Conservation (phyloP, 371 early-diverging fungal genomes). For the Apophysomyces trapeziformis region DNA sequence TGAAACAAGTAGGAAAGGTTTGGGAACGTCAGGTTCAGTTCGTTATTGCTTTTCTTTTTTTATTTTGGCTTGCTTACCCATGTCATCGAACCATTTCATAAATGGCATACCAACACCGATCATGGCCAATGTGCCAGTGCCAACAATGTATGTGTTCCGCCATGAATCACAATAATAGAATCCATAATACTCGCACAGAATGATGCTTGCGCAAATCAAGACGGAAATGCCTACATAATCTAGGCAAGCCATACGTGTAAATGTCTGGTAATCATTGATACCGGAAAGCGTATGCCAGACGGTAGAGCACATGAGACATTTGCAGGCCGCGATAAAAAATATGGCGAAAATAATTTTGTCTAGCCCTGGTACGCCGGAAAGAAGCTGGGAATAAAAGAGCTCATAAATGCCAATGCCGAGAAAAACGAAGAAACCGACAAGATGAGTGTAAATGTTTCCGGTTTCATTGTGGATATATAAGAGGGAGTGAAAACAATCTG, state of each 20-base stretch:
- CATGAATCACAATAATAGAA: constrained; percentile 74
- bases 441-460: constrained; percentile 84
- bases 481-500: constrained; percentile 69
- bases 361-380: constrained; percentile 51
- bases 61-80: constrained; percentile 24
- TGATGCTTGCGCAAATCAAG: constrained; percentile 69
- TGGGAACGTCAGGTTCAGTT: too few species aligned
- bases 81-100: constrained; percentile 51
- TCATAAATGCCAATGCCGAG: constrained; percentile 55
- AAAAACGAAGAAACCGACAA: constrained; percentile 71
- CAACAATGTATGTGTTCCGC: constrained; percentile 66
- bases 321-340: constrained; percentile 67
- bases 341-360: constrained; percentile 62
- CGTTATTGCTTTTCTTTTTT: too few species aligned
- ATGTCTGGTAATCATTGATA: constrained; percentile 68
- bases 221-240: constrained; percentile 87
- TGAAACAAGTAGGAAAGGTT: too few species aligned
- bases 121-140: constrained; percentile 51
- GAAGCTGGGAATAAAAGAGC: constrained; percentile 49
- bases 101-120: constrained; percentile 52
- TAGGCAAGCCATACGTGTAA: constrained; percentile 61
- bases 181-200: constrained; percentile 68
- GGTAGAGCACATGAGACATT: constrained; percentile 76
- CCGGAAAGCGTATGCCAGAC: constrained; percentile 75
- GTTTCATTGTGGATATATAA: constrained; percentile 85